Base-by-base conservation (phyloP, 2,329 filamentous ascomycete species). In the Xylariales sp. region DNA sequence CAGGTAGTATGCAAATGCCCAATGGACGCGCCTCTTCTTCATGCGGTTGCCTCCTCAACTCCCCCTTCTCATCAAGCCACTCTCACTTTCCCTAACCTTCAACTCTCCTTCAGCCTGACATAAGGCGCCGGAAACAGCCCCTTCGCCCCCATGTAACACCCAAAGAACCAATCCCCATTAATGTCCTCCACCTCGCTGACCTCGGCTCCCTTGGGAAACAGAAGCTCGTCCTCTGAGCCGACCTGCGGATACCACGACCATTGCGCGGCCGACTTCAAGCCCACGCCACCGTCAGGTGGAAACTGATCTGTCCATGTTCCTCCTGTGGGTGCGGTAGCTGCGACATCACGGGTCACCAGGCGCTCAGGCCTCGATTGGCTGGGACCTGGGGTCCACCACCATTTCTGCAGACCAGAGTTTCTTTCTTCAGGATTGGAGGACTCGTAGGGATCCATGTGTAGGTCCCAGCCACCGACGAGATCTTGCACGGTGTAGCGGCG, bases 121-220 rank as follows among this genome's bases (percentile, higher is more conserved):
- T 91, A 91, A 6, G 79, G 76, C 5, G 82, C 82, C 4, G 90
- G 90, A 57, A 96, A 94, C 49, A 96, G 54, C 0, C 88, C 90
- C 52, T 79, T 82, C 18, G 66, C 69, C 0, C 88, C 89, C 65
- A 88, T 89, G 69, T 95, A 96, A 20, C 81, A 80, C 0, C 91
- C 91, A 66, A 84, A 85, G 55, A 77, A 89, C 90, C 90, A 97
- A 60, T 95, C 89, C 14, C 84, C 86, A 59, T 95, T 95, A 35
- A 94, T 80, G 60, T 93, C 86, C 59, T 91, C 84, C 27, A 85
- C 80, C 66, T 97, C 91, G 5, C 75, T 74, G 11, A 97, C 77
- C 61, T 93, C 86, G 0, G 90, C 89, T 8, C 86, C 82, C 38
- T 81, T 82, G 0, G 91, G 91, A 52, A 97, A 96, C 47, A 82